Evolutionary conservation across 257 asterid species (phyloP).

Genomic region (Vinca minor): DNA sequence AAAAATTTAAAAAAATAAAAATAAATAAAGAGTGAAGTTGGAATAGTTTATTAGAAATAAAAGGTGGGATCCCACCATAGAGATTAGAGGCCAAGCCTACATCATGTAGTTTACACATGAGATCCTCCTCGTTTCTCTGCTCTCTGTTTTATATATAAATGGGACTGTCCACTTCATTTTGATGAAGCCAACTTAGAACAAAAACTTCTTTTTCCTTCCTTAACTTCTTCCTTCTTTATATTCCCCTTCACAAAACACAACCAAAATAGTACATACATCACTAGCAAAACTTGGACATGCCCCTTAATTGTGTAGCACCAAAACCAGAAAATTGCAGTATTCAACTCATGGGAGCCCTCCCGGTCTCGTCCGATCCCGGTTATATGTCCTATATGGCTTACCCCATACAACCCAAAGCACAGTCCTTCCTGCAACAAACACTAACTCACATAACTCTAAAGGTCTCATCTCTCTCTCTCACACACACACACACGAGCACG

Average conservation of each 20-base stretch:
- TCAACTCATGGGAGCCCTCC: conserved; percentile 29
- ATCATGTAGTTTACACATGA: conserved; percentile 25
- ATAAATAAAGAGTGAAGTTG: conserved; percentile 18
- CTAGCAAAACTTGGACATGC: conserved; percentile 40
- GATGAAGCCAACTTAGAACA: conserved; percentile 32
- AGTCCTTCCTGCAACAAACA: conserved; percentile 42
- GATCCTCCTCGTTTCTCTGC: conserved; percentile 30
- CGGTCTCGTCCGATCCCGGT: conserved; percentile 23
- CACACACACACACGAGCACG: conserved; percentile 7
- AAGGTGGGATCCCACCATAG: conserved; percentile 53
- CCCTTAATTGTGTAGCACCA: conserved; percentile 49
- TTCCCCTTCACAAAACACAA: conserved; percentile 10
- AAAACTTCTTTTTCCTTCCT: conserved; percentile 12
- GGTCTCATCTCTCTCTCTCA: conserved; percentile 28
- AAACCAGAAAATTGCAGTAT: conserved; percentile 41
- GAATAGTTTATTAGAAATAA: conserved; percentile 37
- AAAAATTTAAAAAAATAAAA: no score
- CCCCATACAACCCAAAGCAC: conserved; percentile 35
- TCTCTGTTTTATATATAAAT: conserved; percentile 42
- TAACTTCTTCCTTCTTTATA: conserved; percentile 12
- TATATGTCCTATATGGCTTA: conserved; percentile 29
- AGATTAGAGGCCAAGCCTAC: conserved; percentile 50
- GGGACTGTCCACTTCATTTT: conserved; percentile 35
- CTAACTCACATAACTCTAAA: conserved; percentile 55
- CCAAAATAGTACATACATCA: conserved; percentile 13